Percentiles rank a stretch among this genome's conserved stretches.
phyloP scores from a whole-genome alignment of 1,284 basidiomycete species.

The Meira nashicola region DNA sequence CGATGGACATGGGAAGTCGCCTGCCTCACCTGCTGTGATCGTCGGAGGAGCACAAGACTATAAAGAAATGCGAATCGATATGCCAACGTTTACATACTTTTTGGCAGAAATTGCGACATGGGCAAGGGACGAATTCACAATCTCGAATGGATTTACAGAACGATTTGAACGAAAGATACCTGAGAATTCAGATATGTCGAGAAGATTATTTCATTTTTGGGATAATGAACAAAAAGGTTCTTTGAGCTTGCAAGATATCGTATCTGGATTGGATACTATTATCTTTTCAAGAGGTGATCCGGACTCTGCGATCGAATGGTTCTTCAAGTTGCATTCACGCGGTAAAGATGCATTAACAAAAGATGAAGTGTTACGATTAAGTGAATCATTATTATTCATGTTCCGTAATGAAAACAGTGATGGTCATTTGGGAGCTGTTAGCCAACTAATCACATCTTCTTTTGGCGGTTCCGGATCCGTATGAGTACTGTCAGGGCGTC shows the following conservation, averaged over 20 bases:
- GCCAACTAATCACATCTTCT: constrained; percentile 41
- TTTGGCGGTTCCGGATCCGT: constrained; percentile 19
- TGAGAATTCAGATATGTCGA: constrained; percentile 38
- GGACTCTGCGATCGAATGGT: constrained; percentile 98
- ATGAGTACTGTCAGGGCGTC: too few species aligned
- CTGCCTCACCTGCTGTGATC: background rate
- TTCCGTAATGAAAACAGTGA: constrained; percentile 97
- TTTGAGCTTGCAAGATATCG: constrained; percentile 64
- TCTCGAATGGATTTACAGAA: constrained; percentile 56
- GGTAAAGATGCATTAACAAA: constrained; percentile 90
- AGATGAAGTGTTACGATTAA: constrained; percentile 84
- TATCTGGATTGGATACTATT: constrained; percentile 80
- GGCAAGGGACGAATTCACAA: constrained; percentile 91
- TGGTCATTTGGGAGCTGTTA: constrained; percentile 69
- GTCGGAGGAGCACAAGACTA: constrained; percentile 49
- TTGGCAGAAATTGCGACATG: constrained; percentile 89
- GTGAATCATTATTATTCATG: constrained; percentile 77
- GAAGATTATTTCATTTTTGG: constrained; percentile 43
- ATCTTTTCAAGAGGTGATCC: constrained; percentile 72
- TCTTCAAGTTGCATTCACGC: constrained; percentile 84
- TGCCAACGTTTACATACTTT: constrained; percentile 82
- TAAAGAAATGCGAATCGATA: constrained; percentile 72
- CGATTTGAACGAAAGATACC: constrained; percentile 48
- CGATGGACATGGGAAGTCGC: background rate
- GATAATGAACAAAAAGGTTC: constrained; percentile 43